Evolutionary conservation across 139 green algal species (phyloP).

Genomic region (Chlorella sp.): DNA sequence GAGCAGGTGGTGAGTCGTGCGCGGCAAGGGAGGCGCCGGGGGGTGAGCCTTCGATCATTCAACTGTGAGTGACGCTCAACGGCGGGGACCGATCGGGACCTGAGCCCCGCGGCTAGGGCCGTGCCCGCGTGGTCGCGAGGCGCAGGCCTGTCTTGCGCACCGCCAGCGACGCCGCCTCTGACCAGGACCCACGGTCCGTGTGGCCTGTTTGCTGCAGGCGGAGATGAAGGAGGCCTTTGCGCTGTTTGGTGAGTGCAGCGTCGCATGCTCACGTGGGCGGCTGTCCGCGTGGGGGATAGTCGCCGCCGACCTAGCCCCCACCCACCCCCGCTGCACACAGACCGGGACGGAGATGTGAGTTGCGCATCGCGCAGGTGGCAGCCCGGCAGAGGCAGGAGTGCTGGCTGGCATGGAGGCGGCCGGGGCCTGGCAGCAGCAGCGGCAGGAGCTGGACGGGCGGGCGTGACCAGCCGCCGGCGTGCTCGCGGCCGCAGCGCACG

Average conservation of each 20-base stretch:
- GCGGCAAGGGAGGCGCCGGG: neutral
- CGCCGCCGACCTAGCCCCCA: neutral
- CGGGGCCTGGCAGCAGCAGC: neutral
- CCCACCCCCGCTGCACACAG: conserved; percentile 14
- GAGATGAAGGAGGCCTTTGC: conserved; percentile 85
- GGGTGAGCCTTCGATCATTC: neutral
- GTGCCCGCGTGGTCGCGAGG: too few relatives aligned
- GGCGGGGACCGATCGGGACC: too few relatives aligned
- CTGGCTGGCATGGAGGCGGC: neutral
- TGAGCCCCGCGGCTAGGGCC: too few relatives aligned
- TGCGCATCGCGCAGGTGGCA: neutral
- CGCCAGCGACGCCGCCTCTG: neutral
- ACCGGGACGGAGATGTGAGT: conserved; percentile 70
- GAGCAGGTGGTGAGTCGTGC: conserved; percentile 3
- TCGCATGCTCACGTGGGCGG: too few relatives aligned
- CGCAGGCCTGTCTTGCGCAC: too few relatives aligned
- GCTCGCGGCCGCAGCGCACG: neutral
- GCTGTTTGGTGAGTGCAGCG: conserved; percentile 55
- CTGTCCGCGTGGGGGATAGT: neutral
- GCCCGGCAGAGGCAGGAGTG: neutral
- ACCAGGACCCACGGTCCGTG: neutral
- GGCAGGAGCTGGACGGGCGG: neutral
- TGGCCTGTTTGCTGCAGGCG: conserved; percentile 55
- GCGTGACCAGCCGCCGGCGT: neutral
- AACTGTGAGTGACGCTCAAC: too few relatives aligned